A percentile compares a stretch with the other conserved stretches of the same genome.
Evolutionary conservation across 2,329 filamentous ascomycete genomes (phyloP).

Genomic region (Paraphoma sp.): DNA sequence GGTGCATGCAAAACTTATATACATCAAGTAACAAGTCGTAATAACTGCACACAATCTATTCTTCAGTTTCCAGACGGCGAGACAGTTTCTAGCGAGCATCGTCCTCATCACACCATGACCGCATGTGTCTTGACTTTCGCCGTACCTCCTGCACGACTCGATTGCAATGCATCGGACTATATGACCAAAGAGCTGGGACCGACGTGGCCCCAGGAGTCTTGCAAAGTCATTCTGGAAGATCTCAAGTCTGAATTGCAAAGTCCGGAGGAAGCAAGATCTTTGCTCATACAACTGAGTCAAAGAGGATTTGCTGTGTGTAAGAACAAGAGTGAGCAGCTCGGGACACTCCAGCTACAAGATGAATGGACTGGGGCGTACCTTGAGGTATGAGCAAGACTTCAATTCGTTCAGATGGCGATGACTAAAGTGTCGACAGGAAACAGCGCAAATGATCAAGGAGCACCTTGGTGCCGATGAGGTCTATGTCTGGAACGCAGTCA

Average conservation of each 20-base stretch:
- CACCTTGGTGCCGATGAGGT: neutral
- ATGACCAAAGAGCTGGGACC: neutral
- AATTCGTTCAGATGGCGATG: too few species aligned
- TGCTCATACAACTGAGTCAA: neutral
- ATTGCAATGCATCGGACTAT: neutral
- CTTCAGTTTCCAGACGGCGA: too few species aligned
- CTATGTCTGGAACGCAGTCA: neutral
- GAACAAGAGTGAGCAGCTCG: neutral
- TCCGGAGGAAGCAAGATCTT: neutral
- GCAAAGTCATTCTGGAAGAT: neutral
- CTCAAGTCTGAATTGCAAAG: neutral
- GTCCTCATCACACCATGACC: neutral
- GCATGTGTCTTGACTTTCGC: neutral
- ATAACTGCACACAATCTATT: too few species aligned
- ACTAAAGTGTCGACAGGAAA: neutral
- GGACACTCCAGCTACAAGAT: neutral
- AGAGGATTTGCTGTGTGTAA: neutral
- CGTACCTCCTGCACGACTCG: neutral
- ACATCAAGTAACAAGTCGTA: too few species aligned
- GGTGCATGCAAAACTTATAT: too few species aligned
- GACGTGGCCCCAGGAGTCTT: neutral
- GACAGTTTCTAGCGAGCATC: too few species aligned
- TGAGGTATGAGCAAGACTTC: neutral
- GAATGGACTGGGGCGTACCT: neutral
- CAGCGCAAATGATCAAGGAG: neutral